Evolutionary conservation across 306 rosid species (phyloP), one percentile per base, ranked within the genome.

Genomic region (Astragalus membranaceus): DNA sequence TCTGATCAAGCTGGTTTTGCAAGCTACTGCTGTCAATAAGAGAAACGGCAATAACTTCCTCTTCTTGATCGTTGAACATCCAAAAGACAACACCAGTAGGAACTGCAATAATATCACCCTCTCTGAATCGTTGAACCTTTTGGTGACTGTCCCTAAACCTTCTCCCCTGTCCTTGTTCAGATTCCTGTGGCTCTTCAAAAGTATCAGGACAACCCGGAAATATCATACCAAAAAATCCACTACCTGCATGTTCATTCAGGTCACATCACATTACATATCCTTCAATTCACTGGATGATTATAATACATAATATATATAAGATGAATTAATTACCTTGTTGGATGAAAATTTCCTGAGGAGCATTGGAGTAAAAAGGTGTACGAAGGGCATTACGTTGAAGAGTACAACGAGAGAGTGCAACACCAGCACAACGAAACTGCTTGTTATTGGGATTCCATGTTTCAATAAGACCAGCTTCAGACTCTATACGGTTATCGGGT

Each of bases 1-100:
- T 10, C 33, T 41, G 54, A 60, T 91, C 95, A 8, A 91, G 95
- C 74, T 88, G 89, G 78, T 91, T 91, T 6, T 65, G 72, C 2
- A 6, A 0, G 85, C 77, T 91, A 76, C 43, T 4, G 16, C 70
- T 72, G 81, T 91, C 82, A 0, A 70, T 49, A 15, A 91, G 67
- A 73, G 70, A 13, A 47, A 88, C 35, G 0, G 85, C 82, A 8
- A 86, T 76, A 2, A 79, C 83, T 0, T 52, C 61, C 14, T 59
- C 44, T 0, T 74, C 76, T 5, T 54, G 14, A 10, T 6, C 20
- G n/a, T 80, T 80, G 84, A 41, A 80, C 60, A 80, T 54, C 84
- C 84, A 80, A 64, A 47, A 71, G 7, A 49, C 50, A 57, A 51
- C 16, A 49, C 84, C 84, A 0, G 81, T 37, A 0, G 84, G 84